Conservation (phyloP, 192 early-diverging fungal species). For the Backusella circina region DNA sequence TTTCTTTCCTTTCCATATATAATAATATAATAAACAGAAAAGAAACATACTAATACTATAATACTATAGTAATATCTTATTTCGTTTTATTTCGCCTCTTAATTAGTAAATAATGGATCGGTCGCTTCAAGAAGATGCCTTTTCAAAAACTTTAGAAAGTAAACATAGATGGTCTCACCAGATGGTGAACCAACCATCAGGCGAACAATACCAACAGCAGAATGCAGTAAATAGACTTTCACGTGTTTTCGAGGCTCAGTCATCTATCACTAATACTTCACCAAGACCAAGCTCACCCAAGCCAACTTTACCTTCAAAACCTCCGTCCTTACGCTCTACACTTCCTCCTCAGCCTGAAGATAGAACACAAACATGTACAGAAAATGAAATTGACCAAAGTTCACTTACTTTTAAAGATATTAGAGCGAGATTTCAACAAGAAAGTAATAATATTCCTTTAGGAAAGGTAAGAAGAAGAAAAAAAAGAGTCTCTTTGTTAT, state of each 20-base stretch:
- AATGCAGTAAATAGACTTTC: constrained; percentile 19
- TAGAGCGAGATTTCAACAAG: constrained; percentile 23
- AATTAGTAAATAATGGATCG: neutral
- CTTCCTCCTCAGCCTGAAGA: neutral
- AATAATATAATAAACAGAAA: neutral
- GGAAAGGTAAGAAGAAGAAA: neutral
- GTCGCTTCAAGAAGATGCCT: constrained; percentile 14
- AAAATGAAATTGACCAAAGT: constrained; percentile 6
- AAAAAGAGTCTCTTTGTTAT: neutral
- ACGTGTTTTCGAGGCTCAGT: constrained; percentile 16
- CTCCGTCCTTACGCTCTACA: constrained; percentile 8
- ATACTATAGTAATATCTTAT: neutral
- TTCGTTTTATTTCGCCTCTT: constrained; percentile 4
- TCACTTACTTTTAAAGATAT: constrained; percentile 25
- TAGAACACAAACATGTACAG: neutral
- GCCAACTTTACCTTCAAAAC: constrained; percentile 20
- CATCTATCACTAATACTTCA: neutral
- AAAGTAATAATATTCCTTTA: neutral
- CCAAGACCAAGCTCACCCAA: constrained; percentile 2
- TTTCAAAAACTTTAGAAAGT: constrained; percentile 14
- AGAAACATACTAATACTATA: neutral
- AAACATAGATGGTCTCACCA: constrained; percentile 9
- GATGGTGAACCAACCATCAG: neutral
- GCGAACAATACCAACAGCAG: neutral
- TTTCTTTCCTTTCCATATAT: neutral